Conservation (phyloP, 345 rosid species). For the Aquilaria yunnanensis region DNA sequence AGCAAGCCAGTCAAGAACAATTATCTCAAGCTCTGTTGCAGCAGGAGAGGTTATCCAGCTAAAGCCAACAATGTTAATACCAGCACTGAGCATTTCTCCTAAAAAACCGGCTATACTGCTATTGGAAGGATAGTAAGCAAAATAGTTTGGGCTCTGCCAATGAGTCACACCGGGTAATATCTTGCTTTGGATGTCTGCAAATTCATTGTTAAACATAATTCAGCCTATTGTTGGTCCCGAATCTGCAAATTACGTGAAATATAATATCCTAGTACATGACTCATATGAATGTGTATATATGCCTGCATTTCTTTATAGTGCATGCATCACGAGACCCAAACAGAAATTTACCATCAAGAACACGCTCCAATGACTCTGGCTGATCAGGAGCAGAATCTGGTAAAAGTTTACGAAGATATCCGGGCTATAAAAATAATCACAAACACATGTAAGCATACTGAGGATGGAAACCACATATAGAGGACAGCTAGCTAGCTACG, state of each 20-base stretch:
- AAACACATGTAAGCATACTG: background rate
- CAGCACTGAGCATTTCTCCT: slow-evolving; percentile 97
- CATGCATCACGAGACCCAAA: background rate
- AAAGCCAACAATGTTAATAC: slow-evolving; percentile 76
- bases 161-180: slow-evolving; percentile 84
- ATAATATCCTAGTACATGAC: too few species aligned
- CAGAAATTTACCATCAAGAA: slow-evolving; percentile 64
- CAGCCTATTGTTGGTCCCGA: background rate
- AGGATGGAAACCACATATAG: background rate
- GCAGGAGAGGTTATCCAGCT: slow-evolving; percentile 96
- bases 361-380: slow-evolving; percentile 69
- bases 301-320: too few species aligned
- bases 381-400: slow-evolving; percentile 74
- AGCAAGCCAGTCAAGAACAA: slow-evolving; percentile 90
- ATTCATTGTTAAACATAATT: background rate
- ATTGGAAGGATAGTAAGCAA: slow-evolving; percentile 83
- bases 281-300: too few species aligned
- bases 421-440: slow-evolving; percentile 51
- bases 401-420: slow-evolving; percentile 61
- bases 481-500: too few species aligned
- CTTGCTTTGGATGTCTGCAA: slow-evolving; percentile 58
- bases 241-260: background rate
- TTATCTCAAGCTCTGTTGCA: slow-evolving; percentile 86
- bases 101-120: slow-evolving; percentile 85
- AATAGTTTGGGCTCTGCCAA: slow-evolving; percentile 87